These are phyloP conservation scores for Penicillium sp. DNA, from an alignment of 2,329 filamentous ascomycete genomes.

Conservation along the genomic window DNA sequence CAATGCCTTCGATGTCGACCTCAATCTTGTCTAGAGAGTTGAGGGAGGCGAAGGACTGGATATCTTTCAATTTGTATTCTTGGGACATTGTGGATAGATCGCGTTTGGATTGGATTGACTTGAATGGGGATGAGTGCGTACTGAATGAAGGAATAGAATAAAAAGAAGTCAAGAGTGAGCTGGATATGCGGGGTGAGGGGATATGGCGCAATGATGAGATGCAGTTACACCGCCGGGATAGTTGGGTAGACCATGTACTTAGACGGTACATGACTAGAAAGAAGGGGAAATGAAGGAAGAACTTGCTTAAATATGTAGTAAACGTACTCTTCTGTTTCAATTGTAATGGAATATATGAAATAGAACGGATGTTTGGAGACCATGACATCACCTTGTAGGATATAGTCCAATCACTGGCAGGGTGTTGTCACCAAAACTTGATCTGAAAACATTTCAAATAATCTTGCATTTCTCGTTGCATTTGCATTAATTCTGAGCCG, in stretches of 20 bases:
- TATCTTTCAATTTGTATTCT: constrained; percentile 64
- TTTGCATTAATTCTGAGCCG: background rate
- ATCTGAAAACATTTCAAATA: background rate
- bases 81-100: constrained; percentile 34
- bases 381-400: constrained; percentile 19
- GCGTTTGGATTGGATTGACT: background rate
- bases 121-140: background rate
- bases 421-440: constrained; percentile 13
- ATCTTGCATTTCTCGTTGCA: background rate
- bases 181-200: constrained; percentile 1
- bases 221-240: constrained; percentile 3
- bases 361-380: too few species aligned
- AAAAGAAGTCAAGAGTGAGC: background rate
- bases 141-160: background rate
- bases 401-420: constrained; percentile 8
- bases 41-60: constrained; percentile 67
- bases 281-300: background rate
- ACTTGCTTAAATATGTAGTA: background rate
- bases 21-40: constrained; percentile 81
- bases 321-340: too few species aligned
- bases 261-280: background rate
- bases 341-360: too few species aligned
- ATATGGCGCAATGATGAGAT: constrained; percentile 10
- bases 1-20: constrained; percentile 84
- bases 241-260: background rate